Base-by-base conservation (phyloP, 2,329 filamentous ascomycete species). In the Cercospora zeae-maydis region DNA sequence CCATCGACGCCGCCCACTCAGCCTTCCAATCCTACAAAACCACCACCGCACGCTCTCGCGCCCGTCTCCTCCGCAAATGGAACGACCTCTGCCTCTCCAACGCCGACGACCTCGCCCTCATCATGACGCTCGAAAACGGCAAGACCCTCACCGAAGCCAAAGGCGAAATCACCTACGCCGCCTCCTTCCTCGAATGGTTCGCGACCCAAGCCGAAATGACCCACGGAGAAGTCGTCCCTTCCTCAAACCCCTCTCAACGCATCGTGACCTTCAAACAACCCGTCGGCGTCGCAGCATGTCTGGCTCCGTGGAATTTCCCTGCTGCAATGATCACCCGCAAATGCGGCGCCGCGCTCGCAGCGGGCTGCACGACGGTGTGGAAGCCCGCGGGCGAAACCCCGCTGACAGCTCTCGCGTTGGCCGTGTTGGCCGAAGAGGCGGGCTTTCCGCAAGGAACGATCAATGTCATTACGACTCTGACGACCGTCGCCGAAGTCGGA, bases 301-400 rank as follows among this genome's bases (percentile, higher is more conserved):
- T 74, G 14, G 65, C 68, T 2, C 73, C 74, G 1, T 74, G 73
- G 72, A 75, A 75, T 56, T 72, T 73, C 31, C 72, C 72, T 2
- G 58, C 65, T 10, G 73, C 74, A 6, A 75, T 81, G 79, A 78
- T 80, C 4, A 70, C 71, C 4, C 58, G 75, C 6, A 76, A 76
- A 52, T 55, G 68, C 27, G 74, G 64, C 1, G 67, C 74, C 4
- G 73, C 75, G 1, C 56, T 76, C 8, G 75, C 74, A 34, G 75
- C 75, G 3, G 75, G 75, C 3, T 75, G 74, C 56, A 70, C 75
- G 1, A 67, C 69, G 1, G 67, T 76, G 4, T 60, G 68, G 53
- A 76, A 76, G 63, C 68, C 73, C 0, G 66, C 72, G 2, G 67
- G 69, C 2, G 72, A 75, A 56, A 75, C 74, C 6, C 74, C 74